Evolutionary conservation across 2,329 filamentous ascomycete species (phyloP), one percentile per base, ranked within the genome.

Genomic region (Diaporthe australafricana): DNA sequence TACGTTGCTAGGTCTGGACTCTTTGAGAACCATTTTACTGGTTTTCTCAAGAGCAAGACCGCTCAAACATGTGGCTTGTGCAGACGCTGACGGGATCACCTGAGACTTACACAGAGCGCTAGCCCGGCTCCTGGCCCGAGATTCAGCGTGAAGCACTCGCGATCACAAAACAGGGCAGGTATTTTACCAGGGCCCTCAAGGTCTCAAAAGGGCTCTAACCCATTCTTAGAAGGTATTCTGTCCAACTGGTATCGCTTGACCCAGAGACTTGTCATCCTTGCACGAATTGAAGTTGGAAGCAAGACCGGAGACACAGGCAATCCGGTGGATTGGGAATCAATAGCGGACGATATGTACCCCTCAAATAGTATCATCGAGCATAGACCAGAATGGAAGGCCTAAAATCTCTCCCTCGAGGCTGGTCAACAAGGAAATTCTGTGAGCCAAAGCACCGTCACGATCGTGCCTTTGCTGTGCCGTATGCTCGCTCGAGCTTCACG

Each of bases 41-140:
- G 45, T 50, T 9, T 12, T 5, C 8, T 48, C 7, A n/a, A 42
- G 20, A 65, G 14, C 20, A 27, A 38, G n/a, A 25, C 27, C 8
- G 7, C 42, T 25, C 30, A 8, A 25, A 20, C 30, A 38, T 27
- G 60, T 48, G 30, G 45, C 30, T 65, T 25, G 60, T 63, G 30
- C 60, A 20, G 57, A 25, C 16, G 42, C n/a, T 35, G 57, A 25
- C 38, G 60, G 17, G 60, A 65, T 65, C 60, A 65, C 60, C 60
- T 65, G 60, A 42, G 45, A 20, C n/a, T 25, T n/a, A 38, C 14
- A 38, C n/a, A 9, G 60, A 38, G 45, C 60, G 60, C 60, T 65
- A 65, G 11, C 6, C 60, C 60, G 60, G 60, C 60, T 65, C 45
- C 45, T 14, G 45, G 45, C 45, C 60, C 60, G 60, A 63, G 8